Evolutionary conservation across 257 asterid genomes (phyloP), one percentile per base, ranked within the genome.

Genomic region (Anisodus acutangulus): DNA sequence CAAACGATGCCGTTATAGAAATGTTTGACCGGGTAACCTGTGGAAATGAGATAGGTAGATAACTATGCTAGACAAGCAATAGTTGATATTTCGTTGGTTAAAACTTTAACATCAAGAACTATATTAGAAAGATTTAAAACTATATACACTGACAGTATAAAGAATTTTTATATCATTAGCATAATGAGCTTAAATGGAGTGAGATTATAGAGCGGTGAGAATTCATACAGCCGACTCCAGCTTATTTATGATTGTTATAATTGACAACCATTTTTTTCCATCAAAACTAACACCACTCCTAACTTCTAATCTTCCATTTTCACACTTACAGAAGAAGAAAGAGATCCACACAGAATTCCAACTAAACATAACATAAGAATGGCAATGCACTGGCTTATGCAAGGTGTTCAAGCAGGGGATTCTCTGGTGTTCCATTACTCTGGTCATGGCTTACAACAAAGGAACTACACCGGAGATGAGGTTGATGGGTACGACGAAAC

Each of bases 401-500:
- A 92, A 91, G 98, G 95, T 62, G 91, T 97, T 83, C 93, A 95
- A 89, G 63, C 98, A 2, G 99, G 98, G 67, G 99, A 97, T 84
- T 97, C 99, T 9, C 88, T 97, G 11, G 92, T 97, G 86, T 95
- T 97, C 47, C 98, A 97, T 83, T 97, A 54, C 49, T 97, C 99
- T 3, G 99, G 99, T 12, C 99, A 97, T 59, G 99, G 99, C 13
- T 89, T 94, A 31, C 98, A 94, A 19, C 97, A 93, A 74, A 88
- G 88, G 89, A 92, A 92, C 90, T 93, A 95, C 88, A 92, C 88
- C 0, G 98, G 95, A 47, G 98, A 97, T 58, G 98, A 97, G 86
- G 58, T 93, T 17, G 99, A 97, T 47, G 99, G 99, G 54, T 93
- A 80, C 41, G 99, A 97, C 10, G 99, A 97, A 82, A 95, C 99